Base-by-base conservation (phyloP, 78 protist genomes). In the Dictyostelium intermedium region DNA sequence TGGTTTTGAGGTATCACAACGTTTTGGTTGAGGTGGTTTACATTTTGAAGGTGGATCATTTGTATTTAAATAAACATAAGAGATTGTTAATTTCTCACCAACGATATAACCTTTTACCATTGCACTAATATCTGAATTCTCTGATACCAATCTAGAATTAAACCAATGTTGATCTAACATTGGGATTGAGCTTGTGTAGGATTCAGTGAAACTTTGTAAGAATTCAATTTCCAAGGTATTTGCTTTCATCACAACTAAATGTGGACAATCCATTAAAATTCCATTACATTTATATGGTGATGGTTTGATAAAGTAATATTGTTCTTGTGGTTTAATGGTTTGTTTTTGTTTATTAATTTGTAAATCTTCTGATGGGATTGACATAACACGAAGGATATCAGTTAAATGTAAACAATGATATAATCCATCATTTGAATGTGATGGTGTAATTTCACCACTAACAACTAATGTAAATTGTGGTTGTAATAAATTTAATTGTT, bases 81-180 rank as follows among this genome's bases (percentile, higher is more conserved):
- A 56, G 14, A 82, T 82, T n/a, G 25, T 20, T 25, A 82, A 60
- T 20, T 30, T 56, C 10, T 60, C 74, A 20, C 63, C 47, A 11
- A 56, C 37, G 2, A 82, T 56, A 56, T 35, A 34, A 35, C 86
- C 86, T 35, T 56, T 82, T 1, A 34, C 45, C 37, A 82, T 30
- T 16, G 86, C 45, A 35, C 39, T 82, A 35, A 14, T 1, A 9
- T 30, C 35, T 14, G 32, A 35, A 30, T 82, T 23, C 35, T 83
- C 50, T 5, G 34, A n/a, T 7, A 85, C 34, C 18, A 85, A 56
- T 50, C 91, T n/a, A 11, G 91, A 45, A 13, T 20, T 34, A 11
- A 85, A 53, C 83, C 82, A 85, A 1, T 35, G 13, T 27, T n/a
- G 35, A 35, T 85, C 83, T 20, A 85, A n/a, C 5, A 85, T 35